phyloP scores from a whole-genome alignment of 1,139 yeast genomes.

The Geotrichum candidum region DNA sequence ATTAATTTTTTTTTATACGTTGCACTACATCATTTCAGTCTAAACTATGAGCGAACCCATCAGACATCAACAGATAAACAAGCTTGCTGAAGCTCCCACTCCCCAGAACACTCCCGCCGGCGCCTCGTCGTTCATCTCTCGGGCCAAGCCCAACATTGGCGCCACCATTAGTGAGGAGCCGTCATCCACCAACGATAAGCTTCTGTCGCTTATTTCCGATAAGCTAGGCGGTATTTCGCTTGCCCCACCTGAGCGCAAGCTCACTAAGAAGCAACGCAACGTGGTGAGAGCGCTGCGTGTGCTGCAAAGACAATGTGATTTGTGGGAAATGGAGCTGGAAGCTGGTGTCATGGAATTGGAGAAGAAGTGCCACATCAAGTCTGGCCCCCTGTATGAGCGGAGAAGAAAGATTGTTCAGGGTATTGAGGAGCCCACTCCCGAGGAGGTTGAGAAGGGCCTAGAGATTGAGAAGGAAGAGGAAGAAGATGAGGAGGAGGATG shows the following conservation, averaged over 20 bases:
- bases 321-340: constrained; percentile 85
- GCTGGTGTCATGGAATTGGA: constrained; percentile 82
- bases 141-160: constrained; percentile 23
- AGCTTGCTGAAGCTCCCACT: constrained; percentile 90
- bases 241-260: not conserved
- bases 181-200: not conserved
- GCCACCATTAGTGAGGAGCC: constrained; percentile 13
- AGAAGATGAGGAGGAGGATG: constrained; percentile 23
- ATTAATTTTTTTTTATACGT: no score
- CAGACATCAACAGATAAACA: constrained; percentile 54
- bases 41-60: constrained; percentile 60
- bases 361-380: constrained; percentile 65
- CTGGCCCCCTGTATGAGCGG: constrained; percentile 68
- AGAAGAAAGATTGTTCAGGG: constrained; percentile 73
- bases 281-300: constrained; percentile 78
- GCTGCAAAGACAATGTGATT: constrained; percentile 71
- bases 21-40: not conserved
- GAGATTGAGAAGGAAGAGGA: constrained; percentile 38
- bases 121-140: constrained; percentile 63
- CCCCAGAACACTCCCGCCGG: constrained; percentile 98
- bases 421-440: constrained; percentile 63
- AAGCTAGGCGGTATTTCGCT: constrained; percentile 55
- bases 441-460: constrained; percentile 73
- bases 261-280: not conserved
- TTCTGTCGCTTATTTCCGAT: constrained; percentile 37